These are phyloP conservation scores for Sphaerulina vaccinii DNA, from an alignment of 2,329 filamentous ascomycete genomes.

Conservation along the genomic window DNA sequence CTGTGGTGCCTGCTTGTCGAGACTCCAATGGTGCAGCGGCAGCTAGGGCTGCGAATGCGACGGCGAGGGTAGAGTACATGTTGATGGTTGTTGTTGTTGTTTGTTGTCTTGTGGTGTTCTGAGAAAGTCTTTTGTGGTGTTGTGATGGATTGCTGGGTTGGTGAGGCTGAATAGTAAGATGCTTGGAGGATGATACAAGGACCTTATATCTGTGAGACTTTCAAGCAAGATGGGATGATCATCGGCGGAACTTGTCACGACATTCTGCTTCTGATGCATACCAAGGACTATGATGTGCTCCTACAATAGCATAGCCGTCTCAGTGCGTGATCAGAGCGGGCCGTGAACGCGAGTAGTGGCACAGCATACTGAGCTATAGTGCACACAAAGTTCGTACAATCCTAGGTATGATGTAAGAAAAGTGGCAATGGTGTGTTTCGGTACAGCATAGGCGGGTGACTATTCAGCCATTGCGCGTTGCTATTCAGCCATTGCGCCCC, in stretches of 20 bases:
- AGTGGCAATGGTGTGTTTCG: constrained; percentile 1
- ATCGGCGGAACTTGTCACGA: neutral
- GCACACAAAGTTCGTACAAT: constrained; percentile 1
- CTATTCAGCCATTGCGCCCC: neutral
- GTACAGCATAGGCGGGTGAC: neutral
- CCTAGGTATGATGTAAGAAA: constrained; percentile 9
- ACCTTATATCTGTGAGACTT: constrained; percentile 2
- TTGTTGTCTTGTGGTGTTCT: neutral
- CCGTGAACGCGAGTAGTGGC: neutral
- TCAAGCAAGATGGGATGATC: constrained; percentile 6
- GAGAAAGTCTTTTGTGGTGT: neutral
- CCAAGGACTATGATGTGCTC: no score
- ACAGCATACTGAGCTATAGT: neutral
- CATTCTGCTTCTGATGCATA: constrained; percentile 4
- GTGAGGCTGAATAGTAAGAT: neutral
- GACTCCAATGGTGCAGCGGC: constrained; percentile 16
- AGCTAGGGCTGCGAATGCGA: constrained; percentile 23
- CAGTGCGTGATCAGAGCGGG: neutral
- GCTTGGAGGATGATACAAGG: neutral
- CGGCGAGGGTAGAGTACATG: constrained; percentile 29
- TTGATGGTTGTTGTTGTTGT: constrained; percentile 15
- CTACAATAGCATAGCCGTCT: constrained; percentile 1
- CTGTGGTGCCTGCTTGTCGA: constrained; percentile 11
- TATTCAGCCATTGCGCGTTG: neutral
- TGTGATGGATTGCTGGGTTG: neutral